These are phyloP conservation scores for Staphylotrichum longicolle DNA, from an alignment of 495 filamentous ascomycete genomes.

Conservation along the genomic window DNA sequence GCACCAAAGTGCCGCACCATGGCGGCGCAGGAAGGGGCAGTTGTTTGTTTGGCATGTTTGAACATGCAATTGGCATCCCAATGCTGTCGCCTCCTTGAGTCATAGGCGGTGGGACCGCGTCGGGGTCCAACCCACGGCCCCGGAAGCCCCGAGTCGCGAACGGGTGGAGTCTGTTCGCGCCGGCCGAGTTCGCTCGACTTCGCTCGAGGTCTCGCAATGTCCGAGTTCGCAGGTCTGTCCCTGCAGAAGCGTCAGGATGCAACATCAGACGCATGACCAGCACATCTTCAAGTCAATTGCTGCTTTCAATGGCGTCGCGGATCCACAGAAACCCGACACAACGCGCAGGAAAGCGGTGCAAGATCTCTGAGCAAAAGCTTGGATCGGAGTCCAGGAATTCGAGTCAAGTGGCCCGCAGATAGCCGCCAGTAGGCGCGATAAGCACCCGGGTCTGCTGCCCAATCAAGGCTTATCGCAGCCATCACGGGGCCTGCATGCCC, in stretches of 20 bases:
- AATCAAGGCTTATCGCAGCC: conserved; percentile 20
- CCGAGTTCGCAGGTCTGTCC: neutral
- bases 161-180: conserved; percentile 7
- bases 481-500: too few species aligned
- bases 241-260: conserved; percentile 3
- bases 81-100: conserved; percentile 7
- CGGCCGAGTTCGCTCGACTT: neutral
- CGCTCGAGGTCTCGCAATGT: too few species aligned
- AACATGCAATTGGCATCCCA: neutral
- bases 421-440: conserved; percentile 31
- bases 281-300: conserved; percentile 8
- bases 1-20: too few species aligned
- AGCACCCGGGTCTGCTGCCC: conserved; percentile 5
- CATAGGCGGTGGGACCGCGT: conserved; percentile 6
- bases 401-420: conserved; percentile 28
- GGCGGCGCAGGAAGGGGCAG: neutral
- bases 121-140: neutral
- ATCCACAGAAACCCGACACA: conserved; percentile 22
- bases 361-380: neutral
- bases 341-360: conserved; percentile 18
- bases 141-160: conserved; percentile 19
- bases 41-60: neutral
- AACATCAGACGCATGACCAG: conserved; percentile 7
- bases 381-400: conserved; percentile 17
- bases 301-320: conserved; percentile 12